Evolutionary conservation across 2,329 filamentous ascomycete species (phyloP).

Genomic region (Penicillium rolfsii): DNA sequence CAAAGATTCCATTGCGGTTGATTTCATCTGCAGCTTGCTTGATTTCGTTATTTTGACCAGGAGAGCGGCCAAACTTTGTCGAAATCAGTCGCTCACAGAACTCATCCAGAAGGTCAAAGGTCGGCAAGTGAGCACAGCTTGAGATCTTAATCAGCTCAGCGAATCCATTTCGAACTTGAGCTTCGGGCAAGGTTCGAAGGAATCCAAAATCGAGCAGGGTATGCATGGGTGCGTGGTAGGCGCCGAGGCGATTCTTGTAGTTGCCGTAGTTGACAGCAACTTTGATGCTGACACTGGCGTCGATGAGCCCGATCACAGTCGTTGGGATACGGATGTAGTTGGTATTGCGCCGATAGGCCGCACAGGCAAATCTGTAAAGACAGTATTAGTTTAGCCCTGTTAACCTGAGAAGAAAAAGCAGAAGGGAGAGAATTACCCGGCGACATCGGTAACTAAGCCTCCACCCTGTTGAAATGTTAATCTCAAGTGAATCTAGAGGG

Average conservation of each 20-base stretch:
- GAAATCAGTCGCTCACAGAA: conserved; percentile 8
- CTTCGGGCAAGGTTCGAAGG: conserved; percentile 5
- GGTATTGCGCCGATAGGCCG: conserved; percentile 67
- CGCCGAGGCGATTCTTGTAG: conserved; percentile 74
- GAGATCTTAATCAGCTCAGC: conserved; percentile 12
- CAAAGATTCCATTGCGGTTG: conserved; percentile 9
- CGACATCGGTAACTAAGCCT: neutral
- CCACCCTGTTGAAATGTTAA: neutral
- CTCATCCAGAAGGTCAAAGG: conserved; percentile 3
- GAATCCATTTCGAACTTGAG: conserved; percentile 8
- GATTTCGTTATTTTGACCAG: neutral
- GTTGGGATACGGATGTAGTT: conserved; percentile 75
- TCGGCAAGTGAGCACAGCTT: conserved; percentile 9
- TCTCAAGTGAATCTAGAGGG: neutral
- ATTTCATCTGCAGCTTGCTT: conserved; percentile 7
- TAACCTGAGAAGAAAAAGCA: too few species aligned
- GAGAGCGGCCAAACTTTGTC: conserved; percentile 3
- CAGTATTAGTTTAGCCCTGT: neutral
- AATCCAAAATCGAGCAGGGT: conserved; percentile 7
- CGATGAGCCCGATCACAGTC: conserved; percentile 74
- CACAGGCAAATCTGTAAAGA: conserved; percentile 1
- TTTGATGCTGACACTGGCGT: conserved; percentile 75
- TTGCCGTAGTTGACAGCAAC: conserved; percentile 77
- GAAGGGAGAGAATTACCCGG: neutral
- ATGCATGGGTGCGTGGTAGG: conserved; percentile 33